Evolutionary conservation across 2,329 filamentous ascomycete genomes (phyloP), one percentile per base, ranked within the genome.

Genomic region (Microdochium paspali): DNA sequence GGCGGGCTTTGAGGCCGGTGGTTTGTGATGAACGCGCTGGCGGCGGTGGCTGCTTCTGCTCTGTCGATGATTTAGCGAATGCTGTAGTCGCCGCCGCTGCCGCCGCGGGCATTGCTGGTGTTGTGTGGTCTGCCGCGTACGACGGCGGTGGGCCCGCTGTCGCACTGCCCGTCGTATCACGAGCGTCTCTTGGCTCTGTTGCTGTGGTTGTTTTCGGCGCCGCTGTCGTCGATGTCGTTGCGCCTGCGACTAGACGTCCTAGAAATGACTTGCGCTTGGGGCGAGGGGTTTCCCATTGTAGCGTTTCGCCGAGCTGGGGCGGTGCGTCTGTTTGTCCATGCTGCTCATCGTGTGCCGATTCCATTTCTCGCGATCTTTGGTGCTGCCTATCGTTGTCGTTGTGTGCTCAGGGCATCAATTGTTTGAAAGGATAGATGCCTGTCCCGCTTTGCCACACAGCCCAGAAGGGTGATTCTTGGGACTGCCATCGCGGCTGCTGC

Each of bases 1-100:
- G 44, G 40, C 53, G 54, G 21, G 21, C 42, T 18, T 46, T 50
- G 7, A 56, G 39, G 35, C 49, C 45, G 42, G 49, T 43, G 20
- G 28, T n/a, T 23, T 24, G 24, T 24, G 35, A 50, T 45, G 21
- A 23, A 21, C 44, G 23, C 23, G 21, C 26, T 40, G 35, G 35
- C 12, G 35, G 35, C 18, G 35, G 18, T n/a, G 6, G 10, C 31
- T 13, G 31, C 31, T 35, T 7, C n/a, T 18, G 26, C 26, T 28
- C 26, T 28, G 26, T 13, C 13, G 26, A 7, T 28, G 26, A 7
- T 28, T 7, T 28, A 7, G 26, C 26, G 26, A 7, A 7, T 28
- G 26, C 7, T 28, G 26, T 13, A 28, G 26, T 28, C 26, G 7
- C 13, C 7, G 7, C 13, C 26, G 7, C 26, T 13, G 26, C 26